phyloP scores from a whole-genome alignment of 768 basidiomycete species.

The Kwoniella pini region DNA sequence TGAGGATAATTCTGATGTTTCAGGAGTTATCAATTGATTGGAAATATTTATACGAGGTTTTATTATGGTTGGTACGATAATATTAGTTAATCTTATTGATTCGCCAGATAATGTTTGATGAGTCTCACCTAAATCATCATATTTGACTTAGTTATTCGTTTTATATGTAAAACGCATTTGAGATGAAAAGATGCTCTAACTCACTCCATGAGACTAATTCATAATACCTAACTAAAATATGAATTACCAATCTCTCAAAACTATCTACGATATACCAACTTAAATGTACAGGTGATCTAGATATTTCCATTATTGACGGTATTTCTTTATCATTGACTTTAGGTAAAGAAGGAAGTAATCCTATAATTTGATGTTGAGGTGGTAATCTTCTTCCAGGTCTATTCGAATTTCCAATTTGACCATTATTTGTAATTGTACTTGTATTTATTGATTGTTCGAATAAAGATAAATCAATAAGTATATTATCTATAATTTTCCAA shows the following conservation, averaged over 20 bases:
- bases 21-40: constrained; percentile 41
- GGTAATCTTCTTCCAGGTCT: constrained; percentile 24
- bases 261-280: constrained; percentile 46
- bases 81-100: constrained; percentile 47
- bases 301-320: constrained; percentile 45
- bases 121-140: constrained; percentile 37
- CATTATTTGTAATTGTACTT: background rate
- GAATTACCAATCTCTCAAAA: constrained; percentile 51
- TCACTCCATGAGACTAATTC: constrained; percentile 52
- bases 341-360: constrained; percentile 21
- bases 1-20: constrained; percentile 38
- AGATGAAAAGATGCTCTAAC: no score
- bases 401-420: background rate
- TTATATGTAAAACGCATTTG: no score
- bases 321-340: background rate
- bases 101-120: constrained; percentile 21
- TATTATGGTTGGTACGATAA: constrained; percentile 40
- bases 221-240: constrained; percentile 49
- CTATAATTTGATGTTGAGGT: constrained; percentile 24
- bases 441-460: background rate
- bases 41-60: constrained; percentile 17
- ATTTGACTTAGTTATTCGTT: background rate
- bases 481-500: constrained; percentile 29
- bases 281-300: constrained; percentile 49
- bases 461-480: constrained; percentile 10